Base-by-base conservation (phyloP, 2,329 filamentous ascomycete species). In the Colletotrichum incanum region DNA sequence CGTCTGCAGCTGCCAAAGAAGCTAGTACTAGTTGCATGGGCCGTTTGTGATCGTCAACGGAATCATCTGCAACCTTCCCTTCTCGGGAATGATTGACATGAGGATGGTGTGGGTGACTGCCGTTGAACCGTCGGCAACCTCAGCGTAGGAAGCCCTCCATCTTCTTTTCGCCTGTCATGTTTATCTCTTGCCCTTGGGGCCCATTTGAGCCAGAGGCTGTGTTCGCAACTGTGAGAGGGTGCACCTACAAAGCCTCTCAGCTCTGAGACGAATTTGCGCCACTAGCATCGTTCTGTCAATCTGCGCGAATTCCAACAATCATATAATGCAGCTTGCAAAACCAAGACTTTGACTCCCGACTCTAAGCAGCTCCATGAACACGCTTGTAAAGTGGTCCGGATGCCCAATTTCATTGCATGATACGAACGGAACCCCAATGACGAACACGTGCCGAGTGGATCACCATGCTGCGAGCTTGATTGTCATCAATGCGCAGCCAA, bases 51-150 rank as follows among this genome's bases (percentile, higher is more conserved):
- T 56, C 41, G 11, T 41, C 59, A 16, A 62, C 9, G 28, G 34
- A 43, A 49, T 20, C 20, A 34, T 23, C 5, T 71, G 43, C 28
- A 26, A 50, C 68, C 56, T 67, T 71, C 67, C 55, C 20, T 45
- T 49, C 18, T 18, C 26, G 20, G 59, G 5, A 62, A 50, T 20
- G 31, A 50, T 62, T 20, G 14, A 11, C 41, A 50, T 49, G 16
- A 37, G 11, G 2, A 43, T 62, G 14, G n/a, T 26, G 18, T 26
- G 43, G 28, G 12, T 23, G 14, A 20, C 20, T 49, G 59, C 59
- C 43, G 43, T 61, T n/a, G 43, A 61, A 43, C 59, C 43, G 59
- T 34, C 28, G 20, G 31, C n/a, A 49, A 23, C 9, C 2, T n/a
- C 41, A 37, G 20, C 11, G 12, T 16, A 18, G 3, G 20, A 16